Base-by-base conservation (phyloP, 1,284 basidiomycete species). In the Microbotryum silenes-acaulis region DNA sequence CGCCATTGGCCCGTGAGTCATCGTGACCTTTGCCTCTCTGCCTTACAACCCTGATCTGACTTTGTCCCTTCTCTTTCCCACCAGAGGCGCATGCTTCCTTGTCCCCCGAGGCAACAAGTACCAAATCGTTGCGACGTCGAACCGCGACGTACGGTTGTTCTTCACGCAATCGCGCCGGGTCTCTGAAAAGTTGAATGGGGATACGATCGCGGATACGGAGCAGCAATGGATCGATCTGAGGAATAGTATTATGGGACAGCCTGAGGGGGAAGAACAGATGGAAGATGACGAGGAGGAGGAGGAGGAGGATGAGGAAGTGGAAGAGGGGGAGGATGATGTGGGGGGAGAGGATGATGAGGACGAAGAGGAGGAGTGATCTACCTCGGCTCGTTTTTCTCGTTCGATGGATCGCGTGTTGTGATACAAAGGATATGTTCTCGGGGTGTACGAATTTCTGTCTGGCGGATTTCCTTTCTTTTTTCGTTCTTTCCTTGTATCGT, bases 91-190 rank as follows among this genome's bases (percentile, higher is more conserved):
- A n/a, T 61, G 62, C 45, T 51, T 56, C 45, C 61, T 59, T 31
- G 47, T 65, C 59, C 59, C 61, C 46, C 16, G 71, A 88, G 91
- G 91, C 31, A 98, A 98, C 75, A 82, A 82, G 8, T 98, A 98
- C 75, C 83, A 83, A 58, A 89, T 98, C 73, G 82, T 87, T 72
- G 97, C 97, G 75, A 85, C 94, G 25, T 84, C 83, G 21, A 81
- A 87, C 50, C 82, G 89, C 33, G 85, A 88, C 55, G 88, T 87
- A 14, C 84, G 83, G 71, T 76, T 98, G 9, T 94, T 94, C 78
- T 98, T 98, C 76, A 86, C 91, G 0, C 96, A 97, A 49, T 65
- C 60, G 2, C 53, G 67, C 1, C 58, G 67, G 18, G 65, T 69
- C 21, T 54, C 64, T 51, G 67, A 67, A 45, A 27, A 56, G 29